Evolutionary conservation across 768 basidiomycete species (phyloP).

Genomic region (Lactarius trivialis): DNA sequence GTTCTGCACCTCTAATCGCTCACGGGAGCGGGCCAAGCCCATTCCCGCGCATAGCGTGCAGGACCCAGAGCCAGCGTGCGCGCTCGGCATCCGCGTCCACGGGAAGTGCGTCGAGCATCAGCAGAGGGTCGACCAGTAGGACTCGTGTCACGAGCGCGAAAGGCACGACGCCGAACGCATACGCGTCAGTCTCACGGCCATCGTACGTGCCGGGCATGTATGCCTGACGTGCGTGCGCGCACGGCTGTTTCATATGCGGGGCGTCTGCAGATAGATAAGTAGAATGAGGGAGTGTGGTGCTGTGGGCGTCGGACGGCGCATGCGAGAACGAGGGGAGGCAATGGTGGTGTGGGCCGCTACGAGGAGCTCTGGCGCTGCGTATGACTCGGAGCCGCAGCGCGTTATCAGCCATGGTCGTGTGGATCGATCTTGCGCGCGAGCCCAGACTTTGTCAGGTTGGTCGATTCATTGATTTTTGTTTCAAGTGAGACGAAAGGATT

Average conservation of each 20-base stretch:
- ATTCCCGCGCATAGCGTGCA: neutral
- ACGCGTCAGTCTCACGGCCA: slow-evolving; percentile 77
- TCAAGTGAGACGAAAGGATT: too few relatives aligned
- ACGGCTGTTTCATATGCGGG: neutral
- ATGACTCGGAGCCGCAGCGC: slow-evolving; percentile 83
- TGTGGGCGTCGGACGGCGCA: slow-evolving; percentile 9
- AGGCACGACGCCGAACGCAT: slow-evolving; percentile 85
- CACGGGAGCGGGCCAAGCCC: neutral
- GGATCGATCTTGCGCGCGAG: slow-evolving; percentile 76
- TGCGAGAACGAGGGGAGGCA: slow-evolving; percentile 17
- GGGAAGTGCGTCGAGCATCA: slow-evolving; percentile 23
- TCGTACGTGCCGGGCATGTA: slow-evolving; percentile 64
- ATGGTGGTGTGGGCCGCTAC: slow-evolving; percentile 28
- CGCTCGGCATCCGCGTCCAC: slow-evolving; percentile 28
- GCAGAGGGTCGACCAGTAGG: slow-evolving; percentile 57
- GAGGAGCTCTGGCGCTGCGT: slow-evolving; percentile 75
- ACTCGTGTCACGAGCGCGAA: slow-evolving; percentile 65
- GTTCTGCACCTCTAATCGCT: too few relatives aligned
- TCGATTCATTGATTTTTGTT: too few relatives aligned
- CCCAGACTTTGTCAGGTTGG: slow-evolving; percentile 38
- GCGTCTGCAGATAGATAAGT: too few relatives aligned
- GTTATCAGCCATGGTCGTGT: slow-evolving; percentile 41
- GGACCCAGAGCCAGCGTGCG: slow-evolving; percentile 29
- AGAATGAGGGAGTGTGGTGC: too few relatives aligned
- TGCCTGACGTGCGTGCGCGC: slow-evolving; percentile 27